These are phyloP conservation scores for Paxillus involutus DNA, from an alignment of 768 basidiomycete genomes.

Conservation along the genomic window DNA sequence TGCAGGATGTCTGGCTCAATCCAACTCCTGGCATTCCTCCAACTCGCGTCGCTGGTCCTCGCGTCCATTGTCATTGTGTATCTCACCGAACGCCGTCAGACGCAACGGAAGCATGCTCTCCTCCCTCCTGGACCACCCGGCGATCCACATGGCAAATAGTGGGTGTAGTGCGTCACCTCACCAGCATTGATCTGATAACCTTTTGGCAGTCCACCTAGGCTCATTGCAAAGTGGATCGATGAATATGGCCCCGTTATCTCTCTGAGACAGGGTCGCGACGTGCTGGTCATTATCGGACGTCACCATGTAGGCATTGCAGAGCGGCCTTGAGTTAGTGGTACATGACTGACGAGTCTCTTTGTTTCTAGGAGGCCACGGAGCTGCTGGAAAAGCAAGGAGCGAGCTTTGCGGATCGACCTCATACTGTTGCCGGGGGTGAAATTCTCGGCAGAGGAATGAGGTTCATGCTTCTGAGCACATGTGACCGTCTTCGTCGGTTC, in stretches of 20 bases:
- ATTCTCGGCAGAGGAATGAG: constrained; percentile 60
- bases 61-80: neutral
- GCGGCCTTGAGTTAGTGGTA: no score
- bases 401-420: constrained; percentile 48
- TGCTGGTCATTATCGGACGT: constrained; percentile 26
- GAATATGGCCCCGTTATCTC: constrained; percentile 27
- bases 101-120: constrained; percentile 7
- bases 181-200: neutral
- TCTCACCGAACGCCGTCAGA: constrained; percentile 2
- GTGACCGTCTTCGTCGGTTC: constrained; percentile 59
- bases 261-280: constrained; percentile 20
- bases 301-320: constrained; percentile 10
- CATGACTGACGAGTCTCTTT: neutral
- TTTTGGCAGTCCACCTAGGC: constrained; percentile 12
- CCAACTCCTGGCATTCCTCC: neutral
- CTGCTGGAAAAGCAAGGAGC: constrained; percentile 64
- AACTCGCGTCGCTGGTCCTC: neutral
- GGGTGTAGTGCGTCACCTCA: neutral
- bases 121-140: constrained; percentile 21
- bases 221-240: constrained; percentile 25
- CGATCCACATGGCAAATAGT: constrained; percentile 21
- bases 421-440: constrained; percentile 53
- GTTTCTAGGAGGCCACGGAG: constrained; percentile 42
- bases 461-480: constrained; percentile 48
- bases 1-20: no score